phyloP scores from a whole-genome alignment of 2,329 filamentous ascomycete genomes.

The Sarocladium kiliense region DNA sequence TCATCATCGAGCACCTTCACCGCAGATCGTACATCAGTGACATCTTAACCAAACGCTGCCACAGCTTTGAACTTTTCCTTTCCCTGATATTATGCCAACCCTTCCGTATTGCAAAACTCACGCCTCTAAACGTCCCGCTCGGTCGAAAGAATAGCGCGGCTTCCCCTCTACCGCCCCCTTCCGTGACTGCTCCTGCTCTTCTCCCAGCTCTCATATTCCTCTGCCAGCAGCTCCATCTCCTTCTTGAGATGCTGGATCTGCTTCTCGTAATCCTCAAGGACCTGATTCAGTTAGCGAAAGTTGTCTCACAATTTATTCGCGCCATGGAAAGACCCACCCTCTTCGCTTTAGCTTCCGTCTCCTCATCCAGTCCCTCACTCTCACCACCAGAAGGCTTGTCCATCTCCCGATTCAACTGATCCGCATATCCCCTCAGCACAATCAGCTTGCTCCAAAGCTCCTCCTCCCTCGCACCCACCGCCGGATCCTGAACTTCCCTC shows the following conservation, averaged over 20 bases:
- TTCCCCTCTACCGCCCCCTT: not conserved
- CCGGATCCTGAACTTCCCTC: slow-evolving; percentile 66
- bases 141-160: not conserved
- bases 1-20: not conserved
- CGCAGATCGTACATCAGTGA: not conserved
- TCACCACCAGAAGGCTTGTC: slow-evolving; percentile 58
- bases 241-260: slow-evolving; percentile 72
- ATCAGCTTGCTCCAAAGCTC: slow-evolving; percentile 83
- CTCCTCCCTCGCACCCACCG: slow-evolving; percentile 69
- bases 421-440: slow-evolving; percentile 66
- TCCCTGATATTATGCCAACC: not conserved
- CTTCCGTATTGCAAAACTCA: not conserved
- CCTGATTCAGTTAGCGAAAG: slow-evolving; percentile 37
- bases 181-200: slow-evolving; percentile 32
- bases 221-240: slow-evolving; percentile 59
- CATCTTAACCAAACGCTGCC: not conserved
- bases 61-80: not conserved
- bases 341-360: slow-evolving; percentile 66
- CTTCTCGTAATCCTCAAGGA: slow-evolving; percentile 76
- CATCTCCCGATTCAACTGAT: slow-evolving; percentile 67
- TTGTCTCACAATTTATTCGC: not conserved
- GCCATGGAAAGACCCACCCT: slow-evolving; percentile 48
- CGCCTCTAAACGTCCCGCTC: not conserved
- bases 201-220: slow-evolving; percentile 53
- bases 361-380: slow-evolving; percentile 58